Evolutionary conservation across 1,284 basidiomycete genomes (phyloP), one percentile per base, ranked within the genome.

Genomic region (Tilletiopsis washingtonensis): DNA sequence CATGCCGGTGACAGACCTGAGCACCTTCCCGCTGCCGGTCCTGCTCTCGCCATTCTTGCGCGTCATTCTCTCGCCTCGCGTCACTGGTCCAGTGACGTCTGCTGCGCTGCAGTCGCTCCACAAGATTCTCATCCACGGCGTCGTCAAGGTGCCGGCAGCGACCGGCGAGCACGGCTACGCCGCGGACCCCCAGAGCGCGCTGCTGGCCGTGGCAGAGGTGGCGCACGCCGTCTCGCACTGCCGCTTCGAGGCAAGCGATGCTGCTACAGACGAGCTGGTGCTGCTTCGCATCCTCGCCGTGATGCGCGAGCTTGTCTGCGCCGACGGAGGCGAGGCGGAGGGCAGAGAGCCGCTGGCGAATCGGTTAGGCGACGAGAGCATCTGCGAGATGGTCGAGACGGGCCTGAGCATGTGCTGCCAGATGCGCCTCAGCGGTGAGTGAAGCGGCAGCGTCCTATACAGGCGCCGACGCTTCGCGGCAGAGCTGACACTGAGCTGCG

Each of bases 351-450:
- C 51, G 7, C 54, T 71, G 11, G 69, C 66, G 7, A 63, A 71
- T 40, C 49, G 53, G 42, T 62, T 73, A 7, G 57, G 88, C 34
- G 93, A 99, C 67, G 83, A 94, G 53, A 88, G 91, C 72, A 85
- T 98, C 19, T 98, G 94, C 74, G 93, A 97, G 76, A 91, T 98
- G 83, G 78, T 99, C 68, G 94, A 99, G 76, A 96, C 93, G 4
- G 91, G 94, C 1, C 76, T 99, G 57, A 94, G 90, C 29, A 97
- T 94, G 65, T 91, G 91, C 61, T 97, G 93, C 74, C 89, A 97
- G 72, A 94, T 93, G 79, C 80, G 94, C 38, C 78, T 97, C 4
- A 89, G 88, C 65, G 91, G 88, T 90, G 61, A 60, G 86, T 79
- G 3, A 21, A n/a, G n/a, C n/a, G n/a, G n/a, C n/a, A n/a, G n/a